These are phyloP conservation scores for Allantophomopsis lycopodina DNA, from an alignment of 2,329 filamentous ascomycete species.

Conservation along the genomic window DNA sequence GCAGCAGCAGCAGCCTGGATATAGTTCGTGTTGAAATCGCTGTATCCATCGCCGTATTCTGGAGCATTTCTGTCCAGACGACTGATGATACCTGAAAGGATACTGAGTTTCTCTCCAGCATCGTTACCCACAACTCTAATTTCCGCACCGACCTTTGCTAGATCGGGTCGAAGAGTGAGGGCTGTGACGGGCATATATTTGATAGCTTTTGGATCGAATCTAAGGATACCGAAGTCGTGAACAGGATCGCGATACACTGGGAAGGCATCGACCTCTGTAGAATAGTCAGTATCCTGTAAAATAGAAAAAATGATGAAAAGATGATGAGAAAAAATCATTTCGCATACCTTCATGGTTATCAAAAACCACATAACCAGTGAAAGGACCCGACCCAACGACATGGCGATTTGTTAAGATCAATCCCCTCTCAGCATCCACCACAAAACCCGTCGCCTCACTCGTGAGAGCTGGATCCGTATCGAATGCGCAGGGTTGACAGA, in stretches of 20 bases:
- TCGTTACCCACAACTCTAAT: conserved; percentile 98
- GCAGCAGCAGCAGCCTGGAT: conserved; percentile 96
- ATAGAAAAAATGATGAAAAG: no score
- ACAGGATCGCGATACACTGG: conserved; percentile 97
- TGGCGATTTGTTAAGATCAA: conserved; percentile 79
- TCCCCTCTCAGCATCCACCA: conserved; percentile 87
- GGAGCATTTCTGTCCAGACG: conserved; percentile 91
- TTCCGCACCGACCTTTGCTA: conserved; percentile 81
- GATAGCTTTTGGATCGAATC: conserved; percentile 90
- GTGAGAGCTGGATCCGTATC: conserved; percentile 92
- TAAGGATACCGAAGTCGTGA: conserved; percentile 93
- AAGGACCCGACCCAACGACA: conserved; percentile 88
- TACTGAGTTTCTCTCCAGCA: conserved; percentile 95
- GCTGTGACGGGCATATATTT: conserved; percentile 91
- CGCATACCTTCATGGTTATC: conserved; percentile 69
- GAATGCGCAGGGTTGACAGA: conserved; percentile 95
- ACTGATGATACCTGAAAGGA: conserved; percentile 93
- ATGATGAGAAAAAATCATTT: no score
- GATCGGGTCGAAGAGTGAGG: conserved; percentile 69
- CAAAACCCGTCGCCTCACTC: conserved; percentile 93
- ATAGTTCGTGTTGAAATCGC: conserved; percentile 93
- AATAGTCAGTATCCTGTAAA: no score
- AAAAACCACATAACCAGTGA: conserved; percentile 97
- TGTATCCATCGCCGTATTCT: conserved; percentile 95
- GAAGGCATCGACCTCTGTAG: conserved; percentile 69